Percentiles rank a stretch among this genome's conserved stretches.
Conservation (phyloP, 2,329 filamentous ascomycete species). For the Xylariomycetidae sp. region DNA sequence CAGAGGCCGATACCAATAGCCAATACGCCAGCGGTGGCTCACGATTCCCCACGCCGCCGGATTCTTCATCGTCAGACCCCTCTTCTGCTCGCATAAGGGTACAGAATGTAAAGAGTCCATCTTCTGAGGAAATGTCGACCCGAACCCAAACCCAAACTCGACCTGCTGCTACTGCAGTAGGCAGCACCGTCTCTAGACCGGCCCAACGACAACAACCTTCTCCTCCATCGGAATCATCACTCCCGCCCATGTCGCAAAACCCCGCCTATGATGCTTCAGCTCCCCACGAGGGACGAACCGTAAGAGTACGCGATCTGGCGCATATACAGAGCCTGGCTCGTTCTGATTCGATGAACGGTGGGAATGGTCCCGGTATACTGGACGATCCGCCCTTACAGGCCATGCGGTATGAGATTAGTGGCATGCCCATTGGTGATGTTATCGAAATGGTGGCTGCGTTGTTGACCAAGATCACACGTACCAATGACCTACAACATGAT, state of each 20-base stretch:
- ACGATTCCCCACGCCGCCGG: slow-evolving; percentile 49
- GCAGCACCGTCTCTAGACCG: slow-evolving; percentile 17
- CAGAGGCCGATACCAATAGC: slow-evolving; percentile 15
- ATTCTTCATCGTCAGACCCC: slow-evolving; percentile 46
- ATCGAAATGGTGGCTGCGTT: slow-evolving; percentile 99
- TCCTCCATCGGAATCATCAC: slow-evolving; percentile 22
- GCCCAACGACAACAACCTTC: slow-evolving; percentile 26
- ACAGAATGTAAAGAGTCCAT: slow-evolving; percentile 36
- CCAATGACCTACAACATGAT: slow-evolving; percentile 92
- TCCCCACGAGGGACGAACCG: slow-evolving; percentile 45
- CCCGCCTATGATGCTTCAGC: slow-evolving; percentile 31
- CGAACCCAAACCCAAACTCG: slow-evolving; percentile 29
- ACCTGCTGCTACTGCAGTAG: slow-evolving; percentile 17
- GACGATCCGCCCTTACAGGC: slow-evolving; percentile 49
- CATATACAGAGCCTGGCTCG: slow-evolving; percentile 87
- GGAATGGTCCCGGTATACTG: slow-evolving; percentile 42
- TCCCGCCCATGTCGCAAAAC: slow-evolving; percentile 18
- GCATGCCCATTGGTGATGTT: slow-evolving; percentile 93
- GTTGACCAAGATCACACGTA: slow-evolving; percentile 93
- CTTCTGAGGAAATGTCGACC: slow-evolving; percentile 45
- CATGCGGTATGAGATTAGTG: slow-evolving; percentile 87
- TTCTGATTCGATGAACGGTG: slow-evolving; percentile 62
- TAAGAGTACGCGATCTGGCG: slow-evolving; percentile 81
- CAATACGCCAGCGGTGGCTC: slow-evolving; percentile 34
- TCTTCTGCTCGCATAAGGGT: slow-evolving; percentile 30